Base-by-base conservation (phyloP, 2,329 filamentous ascomycete species). In the Nakataea oryzae region DNA sequence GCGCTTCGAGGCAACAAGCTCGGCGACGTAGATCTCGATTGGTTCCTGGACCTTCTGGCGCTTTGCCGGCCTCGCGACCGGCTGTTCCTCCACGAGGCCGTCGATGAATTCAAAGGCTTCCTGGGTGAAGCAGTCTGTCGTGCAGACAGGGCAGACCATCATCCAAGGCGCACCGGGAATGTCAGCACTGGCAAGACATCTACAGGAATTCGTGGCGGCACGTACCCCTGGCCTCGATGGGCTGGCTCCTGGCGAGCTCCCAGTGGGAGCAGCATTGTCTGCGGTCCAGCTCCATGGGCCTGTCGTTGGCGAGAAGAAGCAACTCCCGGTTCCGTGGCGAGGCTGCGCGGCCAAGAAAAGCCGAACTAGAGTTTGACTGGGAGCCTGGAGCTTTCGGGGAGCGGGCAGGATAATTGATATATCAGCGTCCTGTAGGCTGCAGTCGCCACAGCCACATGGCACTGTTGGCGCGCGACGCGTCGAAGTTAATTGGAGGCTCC, bases 1-100 rank as follows among this genome's bases (percentile, higher is more conserved):
- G 12, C 26, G 54, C 29, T 55, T 61, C 24, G 59, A 55, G 30
- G 56, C 24, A 21, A 61, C 54, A 24, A 61, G 59, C 54, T 61
- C 50, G 12, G n/a, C 59, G 14, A 24, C n/a, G 54, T 61, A 24
- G 21, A 61, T 3, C 11, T 61, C 59, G 28, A 61, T 61, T 29
- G 59, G 50, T 7, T 8, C 41, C 21, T 50, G 41, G 17, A 50
- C 41, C 11, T n/a, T 17, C 41, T 50, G 41, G 41, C 41, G 41
- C 7, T 50, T 50, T 24, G 41, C 41, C 11, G 41, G 41, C 11
- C 41, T 50, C 9, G 41, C 41, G 21, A n/a, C 41, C 1, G 21
- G 41, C 4, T 50, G 41, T n/a, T 50, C 41, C 41, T 50, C 41
- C 41, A 50, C 3, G 5, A 50, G 41, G 21, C 24, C 41, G 41